Percentiles rank a stretch among this genome's conserved stretches.
Conservation (phyloP, 306 rosid species). For the Prunus dulcis region DNA sequence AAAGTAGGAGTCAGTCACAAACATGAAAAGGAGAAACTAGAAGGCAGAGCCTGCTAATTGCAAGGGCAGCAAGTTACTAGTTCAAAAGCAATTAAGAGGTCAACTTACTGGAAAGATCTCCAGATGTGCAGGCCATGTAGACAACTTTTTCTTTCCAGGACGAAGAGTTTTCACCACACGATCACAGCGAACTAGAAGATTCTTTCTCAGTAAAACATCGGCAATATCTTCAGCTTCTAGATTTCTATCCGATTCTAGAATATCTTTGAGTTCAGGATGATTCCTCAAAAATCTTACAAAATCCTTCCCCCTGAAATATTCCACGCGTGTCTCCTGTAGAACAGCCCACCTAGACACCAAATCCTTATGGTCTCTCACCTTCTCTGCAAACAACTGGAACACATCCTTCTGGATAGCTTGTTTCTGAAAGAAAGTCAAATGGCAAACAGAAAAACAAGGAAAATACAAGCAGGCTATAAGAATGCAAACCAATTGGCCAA, state of each 20-base stretch:
- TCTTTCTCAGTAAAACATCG: constrained; percentile 64
- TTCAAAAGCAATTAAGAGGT: not conserved
- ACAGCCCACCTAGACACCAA: constrained; percentile 97
- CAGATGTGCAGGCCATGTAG: constrained; percentile 97
- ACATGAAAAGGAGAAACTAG: not conserved
- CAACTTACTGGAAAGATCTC: constrained; percentile 78
- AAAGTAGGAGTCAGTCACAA: not conserved
- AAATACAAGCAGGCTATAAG: not conserved
- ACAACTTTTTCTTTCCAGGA: constrained; percentile 92
- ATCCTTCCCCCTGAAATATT: constrained; percentile 96
- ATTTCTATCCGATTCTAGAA: constrained; percentile 65
- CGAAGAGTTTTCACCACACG: constrained; percentile 95
- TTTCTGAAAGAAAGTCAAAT: constrained; percentile 47
- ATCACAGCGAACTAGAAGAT: constrained; percentile 88
- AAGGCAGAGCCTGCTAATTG: not conserved
- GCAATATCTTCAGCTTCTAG: constrained; percentile 80
- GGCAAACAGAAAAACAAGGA: constrained; percentile 9
- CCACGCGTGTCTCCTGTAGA: constrained; percentile 94
- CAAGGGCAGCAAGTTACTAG: constrained; percentile 2
- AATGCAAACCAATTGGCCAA: not conserved
- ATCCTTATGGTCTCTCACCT: constrained; percentile 85
- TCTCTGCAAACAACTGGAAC: constrained; percentile 91
- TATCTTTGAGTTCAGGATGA: constrained; percentile 80
- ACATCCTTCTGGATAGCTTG: constrained; percentile 79
- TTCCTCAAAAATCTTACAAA: constrained; percentile 71